phyloP scores from a whole-genome alignment of 805 yeast species.

The Yarrowia deformans region DNA sequence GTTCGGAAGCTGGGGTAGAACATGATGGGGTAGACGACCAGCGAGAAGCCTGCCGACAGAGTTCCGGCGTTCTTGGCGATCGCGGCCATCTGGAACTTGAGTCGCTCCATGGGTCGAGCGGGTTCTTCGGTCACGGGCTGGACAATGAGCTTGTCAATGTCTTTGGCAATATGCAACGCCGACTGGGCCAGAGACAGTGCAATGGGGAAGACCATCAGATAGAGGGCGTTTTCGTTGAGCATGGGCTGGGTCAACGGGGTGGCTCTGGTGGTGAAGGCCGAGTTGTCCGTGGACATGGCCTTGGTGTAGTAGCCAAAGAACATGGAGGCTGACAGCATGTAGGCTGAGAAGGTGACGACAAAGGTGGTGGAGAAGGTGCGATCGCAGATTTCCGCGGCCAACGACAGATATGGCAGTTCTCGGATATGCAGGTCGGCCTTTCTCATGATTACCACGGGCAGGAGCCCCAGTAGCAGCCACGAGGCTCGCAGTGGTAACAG shows the following conservation, averaged over 20 bases:
- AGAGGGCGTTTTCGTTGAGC: slow-evolving; percentile 24
- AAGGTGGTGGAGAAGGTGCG: slow-evolving; percentile 36
- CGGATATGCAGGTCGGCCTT: slow-evolving; percentile 41
- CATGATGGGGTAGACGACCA: slow-evolving; percentile 41
- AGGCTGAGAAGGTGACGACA: slow-evolving; percentile 11
- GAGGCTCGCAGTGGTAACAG: slow-evolving; percentile 22
- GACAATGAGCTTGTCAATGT: slow-evolving; percentile 33
- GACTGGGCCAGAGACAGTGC: slow-evolving; percentile 21
- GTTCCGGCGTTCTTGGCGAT: background rate
- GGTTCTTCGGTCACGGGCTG: slow-evolving; percentile 23
- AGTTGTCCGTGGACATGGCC: slow-evolving; percentile 30
- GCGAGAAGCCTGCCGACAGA: slow-evolving; percentile 26
- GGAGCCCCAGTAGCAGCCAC: slow-evolving; percentile 31
- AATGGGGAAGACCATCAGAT: slow-evolving; percentile 32
- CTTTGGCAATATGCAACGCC: slow-evolving; percentile 3
- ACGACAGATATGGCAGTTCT: slow-evolving; percentile 39
- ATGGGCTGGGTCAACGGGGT: slow-evolving; percentile 35
- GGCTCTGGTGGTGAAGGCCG: slow-evolving; percentile 4
- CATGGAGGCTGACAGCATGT: slow-evolving; percentile 20
- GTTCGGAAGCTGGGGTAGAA: slow-evolving; percentile 42
- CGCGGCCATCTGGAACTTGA: background rate
- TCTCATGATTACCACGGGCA: slow-evolving; percentile 41
- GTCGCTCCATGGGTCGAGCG: slow-evolving; percentile 22
- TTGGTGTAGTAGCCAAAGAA: slow-evolving; percentile 30
- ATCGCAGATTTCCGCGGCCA: slow-evolving; percentile 20